phyloP scores from a whole-genome alignment of 2,329 filamentous ascomycete genomes.

The Hypoxylon sp. region DNA sequence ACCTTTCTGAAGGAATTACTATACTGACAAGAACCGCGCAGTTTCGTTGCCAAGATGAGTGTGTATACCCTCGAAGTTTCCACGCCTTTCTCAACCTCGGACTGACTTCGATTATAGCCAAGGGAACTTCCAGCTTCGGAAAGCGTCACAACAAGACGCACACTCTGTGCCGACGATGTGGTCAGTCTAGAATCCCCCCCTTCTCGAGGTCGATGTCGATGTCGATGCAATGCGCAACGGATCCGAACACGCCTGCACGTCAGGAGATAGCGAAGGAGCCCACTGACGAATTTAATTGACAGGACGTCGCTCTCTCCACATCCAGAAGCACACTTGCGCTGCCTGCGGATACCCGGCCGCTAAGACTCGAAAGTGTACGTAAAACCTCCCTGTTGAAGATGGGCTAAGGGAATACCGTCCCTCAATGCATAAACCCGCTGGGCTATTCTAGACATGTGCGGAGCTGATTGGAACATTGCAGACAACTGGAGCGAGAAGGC shows the following conservation, averaged over 20 bases:
- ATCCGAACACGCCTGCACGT: neutral
- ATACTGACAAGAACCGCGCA: slow-evolving; percentile 33
- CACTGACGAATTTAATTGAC: slow-evolving; percentile 47
- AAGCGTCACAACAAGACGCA: slow-evolving; percentile 96
- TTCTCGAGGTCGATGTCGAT: slow-evolving; percentile 3
- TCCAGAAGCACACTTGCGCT: slow-evolving; percentile 99
- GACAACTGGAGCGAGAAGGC: slow-evolving; percentile 99
- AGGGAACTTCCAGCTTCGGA: slow-evolving; percentile 56
- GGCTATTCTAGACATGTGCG: slow-evolving; percentile 45
- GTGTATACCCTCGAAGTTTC: slow-evolving; percentile 42
- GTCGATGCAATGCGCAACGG: slow-evolving; percentile 1
- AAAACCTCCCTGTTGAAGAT: slow-evolving; percentile 4
- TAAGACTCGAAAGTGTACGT: slow-evolving; percentile 99
- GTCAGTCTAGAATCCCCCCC: slow-evolving; percentile 69
- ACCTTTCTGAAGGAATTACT: neutral
- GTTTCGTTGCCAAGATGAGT: slow-evolving; percentile 54
- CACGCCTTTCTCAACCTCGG: slow-evolving; percentile 28
- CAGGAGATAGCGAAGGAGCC: slow-evolving; percentile 12
- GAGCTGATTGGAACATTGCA: slow-evolving; percentile 57
- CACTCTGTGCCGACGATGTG: slow-evolving; percentile 98
- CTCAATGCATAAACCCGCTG: slow-evolving; percentile 52
- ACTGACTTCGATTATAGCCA: slow-evolving; percentile 51
- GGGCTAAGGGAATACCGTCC: neutral
- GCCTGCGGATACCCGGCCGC: slow-evolving; percentile 96
- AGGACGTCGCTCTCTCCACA: slow-evolving; percentile 97